Evolutionary conservation across 2,329 filamentous ascomycete species (phyloP), one percentile per base, ranked within the genome.

Genomic region (Diplodia scrobiculata): DNA sequence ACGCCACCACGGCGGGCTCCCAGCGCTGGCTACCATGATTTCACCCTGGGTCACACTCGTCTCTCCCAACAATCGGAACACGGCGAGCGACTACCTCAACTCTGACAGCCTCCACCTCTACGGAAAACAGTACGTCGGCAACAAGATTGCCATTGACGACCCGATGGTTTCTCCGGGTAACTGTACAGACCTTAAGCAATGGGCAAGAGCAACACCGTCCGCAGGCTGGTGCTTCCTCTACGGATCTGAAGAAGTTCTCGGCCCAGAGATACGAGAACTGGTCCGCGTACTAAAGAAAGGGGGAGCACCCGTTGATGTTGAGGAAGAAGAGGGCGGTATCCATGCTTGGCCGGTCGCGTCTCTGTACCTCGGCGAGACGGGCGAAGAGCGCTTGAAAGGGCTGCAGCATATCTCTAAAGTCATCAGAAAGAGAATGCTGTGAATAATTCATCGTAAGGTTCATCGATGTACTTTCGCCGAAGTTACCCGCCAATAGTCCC

Each of bases 301-400:
- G 14, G 83, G 83, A 2, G 76, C 86, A 38, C 75, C 83, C 45
- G 82, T 89, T n/a, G 80, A 82, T 64, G 82, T 81, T 65, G 80
- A 85, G 71, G 85, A 86, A 72, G 87, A 91, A 70, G 78, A 82
- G 32, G 88, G 86, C 14, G 88, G 86, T 2, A 88, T 95, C 67
- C 91, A 96, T 76, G 91, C 89, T 11, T 96, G 91, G 92, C 91
- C 91, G 0, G 88, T 96, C 21, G 89, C 89, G 10, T 81, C 81
- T 68, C 73, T 87, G 19, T 88, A 87, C 73, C 71, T 87, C 25
- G 82, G 82, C 7, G 79, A 81, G 65, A 79, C 75, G 6, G 77
- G 76, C 62, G 76, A 79, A 7, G 80, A 81, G 67, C 73, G 84
- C 62, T 71, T 83, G 62, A 76, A 79, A 68, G 84, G 84, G 3